phyloP scores from a whole-genome alignment of 805 yeast genomes.

The Lipomyces starkeyi region DNA sequence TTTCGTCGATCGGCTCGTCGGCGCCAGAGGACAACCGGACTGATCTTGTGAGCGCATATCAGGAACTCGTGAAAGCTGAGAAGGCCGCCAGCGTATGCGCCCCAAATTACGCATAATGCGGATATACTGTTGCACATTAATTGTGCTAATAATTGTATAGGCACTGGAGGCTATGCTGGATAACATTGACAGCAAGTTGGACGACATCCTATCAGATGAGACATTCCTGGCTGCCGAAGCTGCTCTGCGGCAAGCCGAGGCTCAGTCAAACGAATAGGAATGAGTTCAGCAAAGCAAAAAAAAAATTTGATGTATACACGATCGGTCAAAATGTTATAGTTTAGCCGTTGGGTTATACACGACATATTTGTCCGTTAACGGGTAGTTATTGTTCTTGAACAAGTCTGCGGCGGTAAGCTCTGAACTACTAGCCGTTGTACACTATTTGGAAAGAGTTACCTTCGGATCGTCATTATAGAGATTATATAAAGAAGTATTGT shows the following conservation, averaged over 20 bases:
- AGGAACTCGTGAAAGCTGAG: constrained; percentile 36
- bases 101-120: background rate
- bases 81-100: constrained; percentile 33
- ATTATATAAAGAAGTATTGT: constrained; percentile 8
- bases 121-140: background rate
- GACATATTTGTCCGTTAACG: background rate
- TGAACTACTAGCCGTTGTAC: background rate
- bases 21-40: constrained; percentile 3
- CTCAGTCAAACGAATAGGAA: background rate
- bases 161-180: constrained; percentile 36
- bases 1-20: constrained; percentile 13
- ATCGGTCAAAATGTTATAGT: background rate
- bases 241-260: constrained; percentile 25
- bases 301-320: background rate
- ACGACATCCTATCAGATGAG: constrained; percentile 34
- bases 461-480: background rate
- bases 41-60: constrained; percentile 35
- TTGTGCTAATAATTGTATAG: constrained; percentile 9
- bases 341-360: background rate
- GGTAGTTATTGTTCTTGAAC: background rate
- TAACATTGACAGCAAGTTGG: constrained; percentile 33
- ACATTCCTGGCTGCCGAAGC: constrained; percentile 33
- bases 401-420: background rate
- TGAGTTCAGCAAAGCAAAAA: no score
- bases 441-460: background rate